phyloP scores from a whole-genome alignment of 768 basidiomycete genomes.

The Psilocybe azurescens region DNA sequence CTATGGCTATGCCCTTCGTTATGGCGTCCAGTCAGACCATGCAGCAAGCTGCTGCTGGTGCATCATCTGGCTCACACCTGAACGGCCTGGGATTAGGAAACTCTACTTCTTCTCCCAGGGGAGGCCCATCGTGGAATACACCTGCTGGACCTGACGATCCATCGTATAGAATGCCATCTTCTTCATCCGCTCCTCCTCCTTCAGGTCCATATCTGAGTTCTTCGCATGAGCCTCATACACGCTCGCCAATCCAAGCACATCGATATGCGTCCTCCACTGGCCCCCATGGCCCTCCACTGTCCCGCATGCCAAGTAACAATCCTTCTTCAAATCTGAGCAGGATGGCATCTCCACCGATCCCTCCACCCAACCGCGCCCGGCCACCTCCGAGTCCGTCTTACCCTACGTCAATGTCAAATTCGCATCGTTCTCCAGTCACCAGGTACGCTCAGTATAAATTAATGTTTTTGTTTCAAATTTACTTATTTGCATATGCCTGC shows the following conservation, averaged over 20 bases:
- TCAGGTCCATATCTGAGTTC: constrained; percentile 32
- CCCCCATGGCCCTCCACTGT: constrained; percentile 28
- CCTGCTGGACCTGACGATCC: constrained; percentile 32
- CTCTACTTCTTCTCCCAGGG: constrained; percentile 38
- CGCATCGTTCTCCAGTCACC: constrained; percentile 27
- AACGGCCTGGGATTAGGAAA: constrained; percentile 24
- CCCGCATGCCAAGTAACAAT: constrained; percentile 32
- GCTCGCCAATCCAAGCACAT: constrained; percentile 51
- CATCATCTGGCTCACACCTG: constrained; percentile 20
- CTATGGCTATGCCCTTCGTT: constrained; percentile 57
- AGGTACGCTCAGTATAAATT: constrained; percentile 17
- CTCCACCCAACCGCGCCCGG: constrained; percentile 24
- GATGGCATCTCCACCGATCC: constrained; percentile 31
- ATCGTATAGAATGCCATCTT: constrained; percentile 36
- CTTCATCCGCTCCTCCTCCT: constrained; percentile 34
- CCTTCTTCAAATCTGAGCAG: constrained; percentile 28
- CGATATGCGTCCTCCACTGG: constrained; percentile 27
- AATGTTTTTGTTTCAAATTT: not conserved
- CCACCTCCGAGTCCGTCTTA: constrained; percentile 33
- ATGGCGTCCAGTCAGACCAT: constrained; percentile 52
- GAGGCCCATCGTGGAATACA: constrained; percentile 33
- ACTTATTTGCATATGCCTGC: constrained; percentile 5
- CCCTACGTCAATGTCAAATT: constrained; percentile 20
- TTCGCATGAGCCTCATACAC: constrained; percentile 33
- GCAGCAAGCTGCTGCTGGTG: constrained; percentile 28